These are phyloP conservation scores for Tephrocybe rancida DNA, from an alignment of 768 basidiomycete genomes.

Conservation along the genomic window DNA sequence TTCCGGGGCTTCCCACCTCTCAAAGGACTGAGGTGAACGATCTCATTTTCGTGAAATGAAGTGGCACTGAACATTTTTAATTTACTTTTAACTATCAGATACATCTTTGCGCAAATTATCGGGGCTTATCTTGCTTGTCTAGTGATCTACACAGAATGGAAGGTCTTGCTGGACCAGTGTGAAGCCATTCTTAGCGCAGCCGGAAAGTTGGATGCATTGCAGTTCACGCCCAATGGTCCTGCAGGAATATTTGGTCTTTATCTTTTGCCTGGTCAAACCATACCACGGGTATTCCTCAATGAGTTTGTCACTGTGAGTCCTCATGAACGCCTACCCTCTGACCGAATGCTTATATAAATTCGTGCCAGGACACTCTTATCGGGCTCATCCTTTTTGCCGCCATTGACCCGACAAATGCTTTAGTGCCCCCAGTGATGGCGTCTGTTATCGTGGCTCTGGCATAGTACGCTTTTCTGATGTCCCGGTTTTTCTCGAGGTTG, in stretches of 20 bases:
- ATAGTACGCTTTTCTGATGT: conserved; percentile 45
- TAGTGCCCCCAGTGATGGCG: conserved; percentile 51
- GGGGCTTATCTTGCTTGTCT: conserved; percentile 66
- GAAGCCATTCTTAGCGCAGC: conserved; percentile 31
- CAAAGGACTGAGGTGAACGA: conserved; percentile 50
- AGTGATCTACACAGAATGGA: conserved; percentile 64
- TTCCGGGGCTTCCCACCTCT: conserved; percentile 53
- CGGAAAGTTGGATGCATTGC: conserved; percentile 21
- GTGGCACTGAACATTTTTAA: neutral
- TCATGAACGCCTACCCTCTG: neutral
- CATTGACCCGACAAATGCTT: conserved; percentile 60
- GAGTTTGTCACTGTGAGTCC: conserved; percentile 55
- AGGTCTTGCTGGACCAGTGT: conserved; percentile 40
- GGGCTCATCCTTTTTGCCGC: conserved; percentile 52
- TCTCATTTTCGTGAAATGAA: neutral
- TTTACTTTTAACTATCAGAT: too few species aligned
- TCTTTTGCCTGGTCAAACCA: conserved; percentile 40
- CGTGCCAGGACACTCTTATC: conserved; percentile 48
- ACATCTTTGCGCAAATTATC: conserved; percentile 64
- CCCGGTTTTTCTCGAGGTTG: neutral
- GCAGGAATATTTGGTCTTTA: conserved; percentile 58
- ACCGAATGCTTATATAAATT: neutral
- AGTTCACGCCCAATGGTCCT: conserved; percentile 42
- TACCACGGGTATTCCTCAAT: conserved; percentile 51
- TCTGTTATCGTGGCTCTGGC: conserved; percentile 57